A percentile compares a stretch with the other conserved stretches of the same genome.
Evolutionary conservation across 2,329 filamentous ascomycete genomes (phyloP).

Genomic region (Pseudocercospora cruenta): DNA sequence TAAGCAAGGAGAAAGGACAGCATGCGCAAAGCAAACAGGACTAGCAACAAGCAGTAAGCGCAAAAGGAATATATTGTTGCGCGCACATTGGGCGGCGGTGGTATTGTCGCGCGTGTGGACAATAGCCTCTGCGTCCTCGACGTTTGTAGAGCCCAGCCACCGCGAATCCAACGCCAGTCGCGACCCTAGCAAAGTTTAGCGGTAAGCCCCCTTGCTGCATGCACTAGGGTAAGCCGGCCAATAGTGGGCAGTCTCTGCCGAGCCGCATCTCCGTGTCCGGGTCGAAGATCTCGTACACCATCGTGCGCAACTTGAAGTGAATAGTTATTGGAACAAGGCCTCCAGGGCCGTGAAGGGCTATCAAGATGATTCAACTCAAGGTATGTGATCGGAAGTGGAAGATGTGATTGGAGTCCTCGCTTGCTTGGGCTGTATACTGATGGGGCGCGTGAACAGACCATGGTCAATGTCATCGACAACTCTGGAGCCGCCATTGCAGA

Average conservation of each 20-base stretch:
- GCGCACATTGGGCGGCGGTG: not conserved
- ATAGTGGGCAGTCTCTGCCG: not conserved
- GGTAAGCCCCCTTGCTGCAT: not conserved
- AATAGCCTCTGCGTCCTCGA: not conserved
- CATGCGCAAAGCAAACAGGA: not conserved
- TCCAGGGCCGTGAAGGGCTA: constrained; percentile 32
- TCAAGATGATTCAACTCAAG: constrained; percentile 74
- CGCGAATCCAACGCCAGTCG: not conserved
- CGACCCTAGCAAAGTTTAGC: not conserved
- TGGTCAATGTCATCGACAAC: constrained; percentile 99
- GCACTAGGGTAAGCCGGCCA: not conserved
- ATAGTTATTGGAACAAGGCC: not conserved
- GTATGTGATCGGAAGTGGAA: constrained; percentile 23
- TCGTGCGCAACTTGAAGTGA: not conserved
- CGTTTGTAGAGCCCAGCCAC: not conserved
- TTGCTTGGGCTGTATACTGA: not conserved
- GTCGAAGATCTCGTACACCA: not conserved
- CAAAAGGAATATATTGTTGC: not conserved
- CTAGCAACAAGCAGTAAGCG: not conserved
- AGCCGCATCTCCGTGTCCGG: not conserved
- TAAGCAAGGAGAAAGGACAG: not conserved
- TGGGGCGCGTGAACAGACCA: constrained; percentile 64
- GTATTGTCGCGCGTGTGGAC: constrained; percentile 3
- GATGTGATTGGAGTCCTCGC: not conserved
- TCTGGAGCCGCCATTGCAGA: constrained; percentile 96